Conservation (phyloP, 2,329 filamentous ascomycete species). For the Sporothrix phasma region DNA sequence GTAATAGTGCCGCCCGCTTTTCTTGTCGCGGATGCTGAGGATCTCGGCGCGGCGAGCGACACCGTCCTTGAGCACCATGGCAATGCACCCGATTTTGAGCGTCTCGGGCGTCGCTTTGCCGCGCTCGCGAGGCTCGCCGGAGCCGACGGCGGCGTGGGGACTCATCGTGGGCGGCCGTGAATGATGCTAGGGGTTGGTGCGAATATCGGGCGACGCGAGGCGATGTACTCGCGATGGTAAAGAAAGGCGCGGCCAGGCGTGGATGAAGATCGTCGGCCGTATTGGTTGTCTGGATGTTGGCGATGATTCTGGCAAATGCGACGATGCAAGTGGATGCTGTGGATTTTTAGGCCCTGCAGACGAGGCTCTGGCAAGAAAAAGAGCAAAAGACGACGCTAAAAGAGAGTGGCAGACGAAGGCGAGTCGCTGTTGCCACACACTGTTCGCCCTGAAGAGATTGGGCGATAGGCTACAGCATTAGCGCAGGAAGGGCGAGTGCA, state of each 20-base stretch:
- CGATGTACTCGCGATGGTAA: constrained; percentile 12
- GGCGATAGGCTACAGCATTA: neutral
- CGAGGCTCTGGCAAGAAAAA: neutral
- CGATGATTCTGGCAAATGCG: neutral
- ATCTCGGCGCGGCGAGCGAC: constrained; percentile 89
- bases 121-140: constrained; percentile 53
- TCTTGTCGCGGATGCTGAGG: constrained; percentile 82
- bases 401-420: neutral
- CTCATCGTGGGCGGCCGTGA: constrained; percentile 22
- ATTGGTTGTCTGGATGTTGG: neutral
- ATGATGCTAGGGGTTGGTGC: no score
- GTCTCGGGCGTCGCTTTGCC: constrained; percentile 78
- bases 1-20: constrained; percentile 82
- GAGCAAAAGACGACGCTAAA: neutral
- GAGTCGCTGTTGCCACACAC: neutral
- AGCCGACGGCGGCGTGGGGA: constrained; percentile 46
- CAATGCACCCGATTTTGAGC: constrained; percentile 55
- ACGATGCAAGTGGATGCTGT: neutral
- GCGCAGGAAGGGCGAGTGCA: no score
- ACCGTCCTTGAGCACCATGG: constrained; percentile 60
- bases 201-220: neutral
- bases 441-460: neutral
- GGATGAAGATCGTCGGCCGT: constrained; percentile 3
- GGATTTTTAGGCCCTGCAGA: neutral
- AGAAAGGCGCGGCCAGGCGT: neutral